Evolutionary conservation across 1,284 basidiomycete genomes (phyloP), one percentile per base, ranked within the genome.

Genomic region (Trichosporon asahii): DNA sequence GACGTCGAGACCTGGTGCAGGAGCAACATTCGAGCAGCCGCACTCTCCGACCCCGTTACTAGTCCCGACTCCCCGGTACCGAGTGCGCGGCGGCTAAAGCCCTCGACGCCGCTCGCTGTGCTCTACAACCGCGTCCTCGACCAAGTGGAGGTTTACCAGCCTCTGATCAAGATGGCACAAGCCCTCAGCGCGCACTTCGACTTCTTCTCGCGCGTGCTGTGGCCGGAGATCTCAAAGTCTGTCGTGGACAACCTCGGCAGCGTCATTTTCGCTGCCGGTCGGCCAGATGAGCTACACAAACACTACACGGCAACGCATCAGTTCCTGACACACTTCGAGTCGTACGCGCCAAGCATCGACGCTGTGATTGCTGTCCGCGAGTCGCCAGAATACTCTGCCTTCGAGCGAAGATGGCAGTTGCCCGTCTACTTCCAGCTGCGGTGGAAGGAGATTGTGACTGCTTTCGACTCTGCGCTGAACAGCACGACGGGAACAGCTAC

Each of bases 401-500:
- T 98, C 77, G 89, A 91, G 77, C 87, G 89, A 68, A 87, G 94
- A 53, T 99, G 96, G 95, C 96, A 98, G 79, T 86, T 99, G 6
- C 92, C 94, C 0, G 92, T 98, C 18, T 99, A 99, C 80, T 98
- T 97, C 82, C 96, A 99, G 80, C 86, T 99, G 74, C 88, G 95
- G n/a, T 96, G 95, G 91, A 96, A 98, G 80, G 95, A 97, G 77
- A 92, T 97, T 67, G 89, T 96, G 0, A 84, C 86, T 0, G 86
- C 86, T 61, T 84, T 95, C 15, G 95, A 98, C 83, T 88, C 89
- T 9, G 83, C 84, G 0, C 83, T 96, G 27, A 31, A 49, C 60
- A 25, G 65, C 55, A 33, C 57, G 29, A n/a, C 27, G 18, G 57
- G 57, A 4, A 66, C 64, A 6, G 23, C 67, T 2, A 37, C 61